These are phyloP conservation scores for button mushroom (Agaricus bisporus) DNA, from an alignment of 768 basidiomycete species.

Conservation along the genomic window DNA sequence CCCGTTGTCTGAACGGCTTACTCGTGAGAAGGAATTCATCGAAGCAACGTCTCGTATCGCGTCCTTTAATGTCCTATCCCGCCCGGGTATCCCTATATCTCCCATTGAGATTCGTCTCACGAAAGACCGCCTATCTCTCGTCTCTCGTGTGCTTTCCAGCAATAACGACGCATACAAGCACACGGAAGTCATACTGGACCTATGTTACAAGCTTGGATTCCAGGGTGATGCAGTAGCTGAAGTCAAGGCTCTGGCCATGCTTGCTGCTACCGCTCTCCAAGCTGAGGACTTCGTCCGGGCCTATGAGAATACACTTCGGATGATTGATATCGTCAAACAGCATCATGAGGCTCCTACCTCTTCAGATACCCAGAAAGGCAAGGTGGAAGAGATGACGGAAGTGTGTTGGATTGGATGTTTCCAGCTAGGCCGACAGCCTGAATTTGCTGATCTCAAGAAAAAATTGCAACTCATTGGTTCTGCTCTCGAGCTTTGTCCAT, in stretches of 20 bases:
- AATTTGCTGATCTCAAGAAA: slow-evolving; percentile 60
- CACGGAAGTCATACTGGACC: slow-evolving; percentile 85
- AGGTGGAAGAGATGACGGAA: slow-evolving; percentile 57
- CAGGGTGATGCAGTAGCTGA: slow-evolving; percentile 66
- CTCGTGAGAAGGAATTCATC: slow-evolving; percentile 83
- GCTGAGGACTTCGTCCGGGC: slow-evolving; percentile 75
- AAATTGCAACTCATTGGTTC: slow-evolving; percentile 71
- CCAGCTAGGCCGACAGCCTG: slow-evolving; percentile 79
- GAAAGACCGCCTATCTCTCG: slow-evolving; percentile 81
- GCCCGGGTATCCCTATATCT: slow-evolving; percentile 70
- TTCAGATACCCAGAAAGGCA: slow-evolving; percentile 27
- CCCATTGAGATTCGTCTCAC: slow-evolving; percentile 93
- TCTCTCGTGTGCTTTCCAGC: slow-evolving; percentile 79
- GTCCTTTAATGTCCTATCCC: slow-evolving; percentile 82
- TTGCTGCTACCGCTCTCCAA: slow-evolving; percentile 81
- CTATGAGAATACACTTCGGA: slow-evolving; percentile 62
- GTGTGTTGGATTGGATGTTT: slow-evolving; percentile 90
- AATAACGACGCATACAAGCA: slow-evolving; percentile 89
- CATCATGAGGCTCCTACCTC: slow-evolving; percentile 32
- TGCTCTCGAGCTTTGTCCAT: slow-evolving; percentile 81
- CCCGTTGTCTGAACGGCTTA: slow-evolving; percentile 50
- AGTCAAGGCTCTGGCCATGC: slow-evolving; percentile 83
- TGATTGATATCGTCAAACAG: slow-evolving; percentile 57
- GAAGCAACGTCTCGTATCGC: slow-evolving; percentile 94
- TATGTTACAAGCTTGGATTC: slow-evolving; percentile 85